Evolutionary conservation across 2,329 filamentous ascomycete genomes (phyloP), one percentile per base, ranked within the genome.

Genomic region (Paraphaeosphaeria sporulosa): DNA sequence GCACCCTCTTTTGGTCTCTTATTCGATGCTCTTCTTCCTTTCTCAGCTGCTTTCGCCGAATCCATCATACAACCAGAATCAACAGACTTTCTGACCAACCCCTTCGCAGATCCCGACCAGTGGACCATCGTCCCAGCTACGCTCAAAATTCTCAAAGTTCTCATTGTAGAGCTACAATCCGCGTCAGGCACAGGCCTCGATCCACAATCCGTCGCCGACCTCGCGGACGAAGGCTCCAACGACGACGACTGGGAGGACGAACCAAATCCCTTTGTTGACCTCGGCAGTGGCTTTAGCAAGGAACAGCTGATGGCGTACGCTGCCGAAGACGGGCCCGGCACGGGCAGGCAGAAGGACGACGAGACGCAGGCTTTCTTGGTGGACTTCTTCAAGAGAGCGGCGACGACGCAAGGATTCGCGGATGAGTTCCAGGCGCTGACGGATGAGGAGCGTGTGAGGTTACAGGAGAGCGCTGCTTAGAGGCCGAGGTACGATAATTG

Each of bases 121-220:
- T 98, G 90, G 81, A 97, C 93, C 6, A 87, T 91, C 61, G 88
- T 99, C 60, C 88, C 94, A 0, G 94, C 94, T 0, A 89, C 92
- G 1, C 85, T 99, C 73, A 99, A 99, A 82, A 97, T 99, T 62
- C 82, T 98, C 79, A 99, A 99, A 82, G 90, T 98, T 4, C 87
- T 99, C 9, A 90, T 98, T 49, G 93, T 97, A 73, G 95, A 99
- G 80, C 87, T 99, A 3, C 84, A 91, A 6, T 93, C 92, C 0
- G 92, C 93, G 1, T 89, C 91, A 4, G 92, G 92, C 25, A 83
- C 61, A 81, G 81, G 51, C 85, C 88, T 53, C 83, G 86, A 87
- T 44, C 80, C 84, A 3, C 82, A 81, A 1, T 86, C 87, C 0
- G 89, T 88, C 0, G 85, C 87, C 0, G 87, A 87, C 0, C 82